These are phyloP conservation scores for Mimosa pudica DNA, from an alignment of 306 rosid genomes.

Conservation along the genomic window DNA sequence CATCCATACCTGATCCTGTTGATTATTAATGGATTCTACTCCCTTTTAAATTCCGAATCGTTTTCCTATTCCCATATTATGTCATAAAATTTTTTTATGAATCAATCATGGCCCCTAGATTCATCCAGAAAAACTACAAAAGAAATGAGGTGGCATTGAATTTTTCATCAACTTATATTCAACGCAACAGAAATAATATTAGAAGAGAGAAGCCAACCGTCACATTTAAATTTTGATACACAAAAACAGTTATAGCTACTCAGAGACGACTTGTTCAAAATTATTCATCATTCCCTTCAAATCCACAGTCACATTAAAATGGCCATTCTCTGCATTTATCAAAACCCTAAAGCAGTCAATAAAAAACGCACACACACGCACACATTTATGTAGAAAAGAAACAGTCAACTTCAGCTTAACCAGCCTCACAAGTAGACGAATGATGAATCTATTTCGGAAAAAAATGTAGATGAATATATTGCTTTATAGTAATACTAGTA, in stretches of 20 bases:
- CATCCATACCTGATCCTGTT: background rate
- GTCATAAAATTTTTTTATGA: background rate
- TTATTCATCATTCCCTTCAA: background rate
- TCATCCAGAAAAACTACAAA: background rate
- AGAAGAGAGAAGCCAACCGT: background rate
- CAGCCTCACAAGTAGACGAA: background rate
- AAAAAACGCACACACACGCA: background rate
- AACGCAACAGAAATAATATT: background rate
- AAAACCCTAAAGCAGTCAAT: background rate
- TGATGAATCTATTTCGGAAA: background rate
- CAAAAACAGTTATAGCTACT: background rate
- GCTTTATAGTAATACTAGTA: too few relatives aligned
- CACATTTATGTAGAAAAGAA: background rate
- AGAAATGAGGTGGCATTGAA: background rate
- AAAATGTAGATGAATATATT: too few relatives aligned
- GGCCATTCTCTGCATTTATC: background rate
- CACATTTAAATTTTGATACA: background rate
- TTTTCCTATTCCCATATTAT: background rate
- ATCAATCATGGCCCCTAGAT: background rate
- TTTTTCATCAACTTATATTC: background rate
- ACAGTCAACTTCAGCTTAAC: background rate
- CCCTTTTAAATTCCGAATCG: background rate
- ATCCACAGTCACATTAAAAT: background rate
- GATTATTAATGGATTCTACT: background rate
- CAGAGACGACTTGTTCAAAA: background rate